Base-by-base conservation (phyloP, 2,329 filamentous ascomycete species). In the Microcyclospora tardicrescens region DNA sequence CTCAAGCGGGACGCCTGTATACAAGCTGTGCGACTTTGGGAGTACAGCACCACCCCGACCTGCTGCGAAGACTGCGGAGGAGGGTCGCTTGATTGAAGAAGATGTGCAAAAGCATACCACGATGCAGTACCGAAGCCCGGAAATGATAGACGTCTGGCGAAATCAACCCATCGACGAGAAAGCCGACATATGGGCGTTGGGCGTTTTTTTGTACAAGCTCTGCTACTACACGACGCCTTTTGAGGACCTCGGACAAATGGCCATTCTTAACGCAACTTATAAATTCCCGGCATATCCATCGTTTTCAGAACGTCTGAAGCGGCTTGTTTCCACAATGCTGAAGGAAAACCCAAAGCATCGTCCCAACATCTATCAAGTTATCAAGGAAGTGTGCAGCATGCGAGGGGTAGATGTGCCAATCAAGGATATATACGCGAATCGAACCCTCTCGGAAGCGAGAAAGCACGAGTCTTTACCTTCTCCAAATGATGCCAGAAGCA, bases 171-270 rank as follows among this genome's bases (percentile, higher is more conserved):
- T 98, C 56, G 85, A 98, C 57, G 91, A 98, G 65, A 98, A 98
- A 67, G 93, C 87, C 35, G 91, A 98, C 61, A 95, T 98, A 24
- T 98, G 87, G 91, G 91, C 91, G 1, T 65, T 98, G 44, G 91
- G 91, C 5, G 91, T 98, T 32, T 67, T 98, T 42, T 65, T 98
- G 39, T 98, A 98, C 69, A 98, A 98, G 68, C 71, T 98, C 44
- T 98, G 91, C 67, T 98, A 96, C 63, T 98, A 98, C 63, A 98
- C 91, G 1, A 98, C 91, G 5, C 91, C 91, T 1, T 98, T 98
- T 54, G 91, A 98, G 63, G 89, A 96, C 47, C 86, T 94, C 56
- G 91, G 91, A 16, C 89, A 95, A 65, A 83, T 96, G 67, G 91
- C 91, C 10, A 98, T 98, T 47, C 66, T 98, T 44, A 96, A 96